Conservation (phyloP, 2,329 filamentous ascomycete species). For the Penicillium freii region DNA sequence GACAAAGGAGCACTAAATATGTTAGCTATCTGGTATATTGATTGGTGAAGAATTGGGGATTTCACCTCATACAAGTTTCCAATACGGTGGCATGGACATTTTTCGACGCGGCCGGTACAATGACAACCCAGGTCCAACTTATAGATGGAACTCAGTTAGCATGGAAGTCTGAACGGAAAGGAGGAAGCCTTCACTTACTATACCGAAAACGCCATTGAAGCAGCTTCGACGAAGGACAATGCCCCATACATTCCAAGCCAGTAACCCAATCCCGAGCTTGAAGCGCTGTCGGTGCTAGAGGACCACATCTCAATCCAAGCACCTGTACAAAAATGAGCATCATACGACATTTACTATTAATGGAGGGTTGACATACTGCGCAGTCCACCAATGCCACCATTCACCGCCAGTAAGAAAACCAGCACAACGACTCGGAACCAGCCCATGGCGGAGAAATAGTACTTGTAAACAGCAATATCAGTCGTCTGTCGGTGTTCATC, state of each 20-base stretch:
- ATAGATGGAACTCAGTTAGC: neutral
- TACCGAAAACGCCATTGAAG: too few relatives aligned
- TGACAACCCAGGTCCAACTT: slow-evolving; percentile 18
- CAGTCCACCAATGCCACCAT: too few relatives aligned
- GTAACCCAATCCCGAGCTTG: slow-evolving; percentile 12
- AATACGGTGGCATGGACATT: slow-evolving; percentile 25
- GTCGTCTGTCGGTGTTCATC: neutral
- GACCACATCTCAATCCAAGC: slow-evolving; percentile 21
- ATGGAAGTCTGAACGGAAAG: neutral
- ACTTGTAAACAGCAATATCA: slow-evolving; percentile 21
- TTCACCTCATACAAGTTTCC: slow-evolving; percentile 13
- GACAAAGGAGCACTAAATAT: too few relatives aligned
- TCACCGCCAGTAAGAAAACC: slow-evolving; percentile 15
- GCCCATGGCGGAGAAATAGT: slow-evolving; percentile 24
- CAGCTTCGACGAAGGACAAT: neutral
- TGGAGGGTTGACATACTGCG: too few relatives aligned
- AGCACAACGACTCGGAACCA: slow-evolving; percentile 14
- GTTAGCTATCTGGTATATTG: neutral
- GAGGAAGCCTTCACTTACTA: too few relatives aligned
- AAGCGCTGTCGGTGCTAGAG: slow-evolving; percentile 11
- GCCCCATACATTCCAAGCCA: slow-evolving; percentile 20
- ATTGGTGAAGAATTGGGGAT: neutral
- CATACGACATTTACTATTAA: neutral
- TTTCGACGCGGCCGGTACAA: slow-evolving; percentile 19
- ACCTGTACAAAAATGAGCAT: slow-evolving; percentile 6